Evolutionary conservation across 176 grass and related monocot species (phyloP), one percentile per base, ranked within the genome.

Genomic region (Saccharum spontaneum): DNA sequence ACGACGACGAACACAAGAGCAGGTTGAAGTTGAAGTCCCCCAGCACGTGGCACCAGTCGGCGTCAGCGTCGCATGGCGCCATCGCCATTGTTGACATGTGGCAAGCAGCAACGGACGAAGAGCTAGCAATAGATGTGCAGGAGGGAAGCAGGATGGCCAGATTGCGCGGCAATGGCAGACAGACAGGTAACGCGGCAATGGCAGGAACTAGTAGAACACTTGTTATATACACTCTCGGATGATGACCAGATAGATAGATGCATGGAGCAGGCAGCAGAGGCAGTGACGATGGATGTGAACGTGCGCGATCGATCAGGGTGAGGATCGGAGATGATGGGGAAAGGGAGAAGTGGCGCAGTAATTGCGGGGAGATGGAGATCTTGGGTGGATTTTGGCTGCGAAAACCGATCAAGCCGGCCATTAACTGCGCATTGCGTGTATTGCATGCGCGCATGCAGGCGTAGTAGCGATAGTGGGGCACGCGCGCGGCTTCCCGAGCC

Each of bases 331-430:
- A 55, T 59, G 54, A 59, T 77, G 50, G 72, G 72, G 63, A 76
- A 76, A 57, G 48, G 24, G 71, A 31, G 44, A 33, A 52, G 78
- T 39, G 79, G 18, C 20, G 79, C 65, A 69, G 79, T 81, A 75
- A 88, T 46, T 62, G 39, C 50, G 28, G 24, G 63, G 50, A 49
- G 43, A 80, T 68, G 63, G 50, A 49, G 43, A 80, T 68, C 60
- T 70, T 76, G 24, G 40, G 73, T 88, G 50, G 71, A 87, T 87
- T 73, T 57, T 26, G 73, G 73, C 48, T 31, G 48, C 83, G 24
- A 4, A 84, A 77, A 85, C 83, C 34, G 73, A 85, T 43, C 45
- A 3, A 2, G 55, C 55, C 55, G 22, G 13, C 31, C 36, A 71
- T 61, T 83, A 14, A 50, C 50, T 72, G 34, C 24, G 2, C 3